Conservation (phyloP, 306 rosid genomes). For the Prinsepia uniflora region DNA sequence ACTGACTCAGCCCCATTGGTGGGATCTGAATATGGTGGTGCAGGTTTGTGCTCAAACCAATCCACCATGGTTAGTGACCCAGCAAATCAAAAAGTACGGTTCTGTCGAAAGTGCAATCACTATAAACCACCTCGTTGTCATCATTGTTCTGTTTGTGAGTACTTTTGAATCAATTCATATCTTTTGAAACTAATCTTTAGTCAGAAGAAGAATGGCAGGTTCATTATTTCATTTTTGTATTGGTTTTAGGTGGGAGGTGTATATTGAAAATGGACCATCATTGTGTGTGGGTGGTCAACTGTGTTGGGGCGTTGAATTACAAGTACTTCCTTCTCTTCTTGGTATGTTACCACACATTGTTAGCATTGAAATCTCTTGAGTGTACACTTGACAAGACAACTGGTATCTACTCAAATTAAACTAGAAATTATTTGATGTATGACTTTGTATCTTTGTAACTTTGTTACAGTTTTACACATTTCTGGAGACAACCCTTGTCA, state of each 20-base stretch:
- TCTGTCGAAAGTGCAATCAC: constrained; percentile 71
- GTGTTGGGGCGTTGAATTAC: constrained; percentile 81
- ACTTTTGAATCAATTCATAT: constrained; percentile 9
- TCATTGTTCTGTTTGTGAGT: constrained; percentile 82
- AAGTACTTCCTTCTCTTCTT: constrained; percentile 73
- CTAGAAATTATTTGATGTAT: not conserved
- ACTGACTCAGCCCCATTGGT: constrained; percentile 44
- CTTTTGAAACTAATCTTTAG: not conserved
- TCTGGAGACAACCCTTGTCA: constrained; percentile 63
- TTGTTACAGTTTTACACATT: constrained; percentile 67
- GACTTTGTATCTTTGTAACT: constrained; percentile 12
- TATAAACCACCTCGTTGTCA: constrained; percentile 79
- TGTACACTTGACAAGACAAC: not conserved
- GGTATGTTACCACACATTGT: constrained; percentile 36
- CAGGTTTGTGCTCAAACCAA: constrained; percentile 1
- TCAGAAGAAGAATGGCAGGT: constrained; percentile 6
- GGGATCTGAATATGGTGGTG: constrained; percentile 4
- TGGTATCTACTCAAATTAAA: not conserved
- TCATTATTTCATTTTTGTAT: constrained; percentile 14
- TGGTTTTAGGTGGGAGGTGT: constrained; percentile 68
- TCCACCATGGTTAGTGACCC: constrained; percentile 23
- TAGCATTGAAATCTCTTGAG: constrained; percentile 8
- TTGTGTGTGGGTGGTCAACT: constrained; percentile 78
- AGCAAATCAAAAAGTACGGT: constrained; percentile 41
- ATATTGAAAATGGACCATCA: constrained; percentile 82